Base-by-base conservation (phyloP, 2,329 filamentous ascomycete genomes). In the Fusarium sp. region DNA sequence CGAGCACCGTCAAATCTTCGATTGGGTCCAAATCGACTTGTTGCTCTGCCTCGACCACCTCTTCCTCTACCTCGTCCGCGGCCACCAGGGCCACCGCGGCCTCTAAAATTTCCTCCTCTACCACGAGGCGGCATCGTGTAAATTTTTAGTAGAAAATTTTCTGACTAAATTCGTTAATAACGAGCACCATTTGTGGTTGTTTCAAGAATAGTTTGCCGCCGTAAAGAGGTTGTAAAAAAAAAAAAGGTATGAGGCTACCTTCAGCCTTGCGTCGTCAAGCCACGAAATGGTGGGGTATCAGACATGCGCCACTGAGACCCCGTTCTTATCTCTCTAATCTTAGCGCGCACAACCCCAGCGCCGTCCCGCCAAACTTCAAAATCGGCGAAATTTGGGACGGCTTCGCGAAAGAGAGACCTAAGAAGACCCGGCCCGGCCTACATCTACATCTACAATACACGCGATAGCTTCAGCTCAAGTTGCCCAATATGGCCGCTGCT, bases 401-500 rank as follows among this genome's bases (percentile, higher is more conserved):
- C 66, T 72, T 75, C 71, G 72, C 70, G 68, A 75, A 36, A 38
- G 36, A 58, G 54, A 38, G 55, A 59, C 38, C 54, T 54, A 42
- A 57, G 53, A 60, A 58, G 56, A 59, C 48, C 48, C 60, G 58
- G 61, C 61, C 62, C 62, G 49, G 60, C 57, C 50, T 54, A 51
- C 55, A 60, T 53, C 53, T 46, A 49, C 53, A 50, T 33, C 15
- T 52, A 53, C 49, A 52, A 53, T 49, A 53, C 49, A 59, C 64
- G 54, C 58, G 61, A 66, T 51, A 60, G 44, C 47, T 58, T 37
- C 53, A 49, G 42, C 39, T 29, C 43, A 31, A 46, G 62, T 62
- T 76, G 77, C 80, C 78, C 85, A 93, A 73, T 79, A 97, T 96
- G 93, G 89, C 92, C 77, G 82, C 86, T 74, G 82, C 88, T 74